Conservation (phyloP, 768 basidiomycete species). For the Pisolithus orientalis region DNA sequence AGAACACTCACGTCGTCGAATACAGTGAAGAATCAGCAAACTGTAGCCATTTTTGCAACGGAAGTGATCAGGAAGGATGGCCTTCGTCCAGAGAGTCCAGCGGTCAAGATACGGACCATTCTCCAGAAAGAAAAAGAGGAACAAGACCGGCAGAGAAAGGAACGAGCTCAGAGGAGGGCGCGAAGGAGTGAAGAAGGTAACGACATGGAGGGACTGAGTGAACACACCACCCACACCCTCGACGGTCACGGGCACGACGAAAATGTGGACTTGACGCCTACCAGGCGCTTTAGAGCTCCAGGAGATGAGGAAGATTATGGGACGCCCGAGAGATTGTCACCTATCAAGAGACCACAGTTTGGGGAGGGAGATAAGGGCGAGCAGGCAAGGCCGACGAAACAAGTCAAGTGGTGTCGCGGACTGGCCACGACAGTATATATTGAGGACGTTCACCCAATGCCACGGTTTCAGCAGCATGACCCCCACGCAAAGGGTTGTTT, state of each 20-base stretch:
- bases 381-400: slow-evolving; percentile 33
- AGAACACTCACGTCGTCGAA: slow-evolving; percentile 68
- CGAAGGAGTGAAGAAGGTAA: slow-evolving; percentile 35
- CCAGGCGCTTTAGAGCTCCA: slow-evolving; percentile 54
- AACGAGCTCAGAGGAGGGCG: slow-evolving; percentile 58
- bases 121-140: slow-evolving; percentile 65
- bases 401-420: slow-evolving; percentile 76
- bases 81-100: slow-evolving; percentile 69
- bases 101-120: slow-evolving; percentile 64
- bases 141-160: slow-evolving; percentile 43
- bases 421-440: slow-evolving; percentile 56
- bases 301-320: slow-evolving; percentile 81
- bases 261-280: slow-evolving; percentile 17
- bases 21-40: slow-evolving; percentile 67
- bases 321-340: slow-evolving; percentile 48
- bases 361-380: slow-evolving; percentile 25
- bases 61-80: slow-evolving; percentile 69
- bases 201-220: slow-evolving; percentile 26
- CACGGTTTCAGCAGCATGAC: slow-evolving; percentile 36
- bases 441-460: slow-evolving; percentile 54
- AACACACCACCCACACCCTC: slow-evolving; percentile 5
- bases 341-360: slow-evolving; percentile 35
- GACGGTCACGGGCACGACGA: slow-evolving; percentile 16
- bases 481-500: slow-evolving; percentile 56
- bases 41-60: slow-evolving; percentile 55